Evolutionary conservation across 2,329 filamentous ascomycete species (phyloP).

Genomic region (Cytospora mali): DNA sequence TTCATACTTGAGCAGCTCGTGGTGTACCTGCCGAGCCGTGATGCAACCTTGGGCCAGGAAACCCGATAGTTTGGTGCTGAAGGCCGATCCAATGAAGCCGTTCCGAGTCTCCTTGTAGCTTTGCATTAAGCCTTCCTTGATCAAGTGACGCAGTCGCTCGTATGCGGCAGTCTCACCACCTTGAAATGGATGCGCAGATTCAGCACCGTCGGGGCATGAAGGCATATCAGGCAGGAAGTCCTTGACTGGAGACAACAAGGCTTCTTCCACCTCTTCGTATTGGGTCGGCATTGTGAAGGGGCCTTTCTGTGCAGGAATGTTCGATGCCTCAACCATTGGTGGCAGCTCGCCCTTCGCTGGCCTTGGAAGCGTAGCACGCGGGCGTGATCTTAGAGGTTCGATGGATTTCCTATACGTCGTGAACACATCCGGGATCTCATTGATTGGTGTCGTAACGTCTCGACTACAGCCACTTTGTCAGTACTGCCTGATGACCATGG

Average conservation of each 20-base stretch:
- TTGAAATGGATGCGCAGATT: conserved; percentile 65
- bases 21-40: conserved; percentile 72
- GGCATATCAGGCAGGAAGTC: conserved; percentile 55
- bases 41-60: conserved; percentile 74
- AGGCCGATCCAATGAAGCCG: conserved; percentile 69
- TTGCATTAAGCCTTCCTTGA: conserved; percentile 62
- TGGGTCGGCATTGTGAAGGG: conserved; percentile 67
- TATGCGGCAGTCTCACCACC: conserved; percentile 68
- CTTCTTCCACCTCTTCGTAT: conserved; percentile 54
- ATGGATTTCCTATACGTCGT: conserved; percentile 73
- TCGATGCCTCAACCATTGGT: conserved; percentile 51
- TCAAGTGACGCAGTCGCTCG: conserved; percentile 61
- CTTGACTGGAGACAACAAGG: conserved; percentile 61
- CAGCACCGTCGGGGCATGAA: conserved; percentile 52
- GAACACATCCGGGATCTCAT: conserved; percentile 73
- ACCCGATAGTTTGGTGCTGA: conserved; percentile 75
- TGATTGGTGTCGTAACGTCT: conserved; percentile 58
- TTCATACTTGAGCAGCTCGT: conserved; percentile 68
- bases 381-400: conserved; percentile 69
- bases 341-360: conserved; percentile 58
- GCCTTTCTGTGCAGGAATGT: conserved; percentile 58
- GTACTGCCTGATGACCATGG: neutral
- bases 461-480: conserved; percentile 50
- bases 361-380: conserved; percentile 57
- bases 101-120: conserved; percentile 73